Base-by-base conservation (phyloP, 495 filamentous ascomycete species). In the Talaromyces ruber region DNA sequence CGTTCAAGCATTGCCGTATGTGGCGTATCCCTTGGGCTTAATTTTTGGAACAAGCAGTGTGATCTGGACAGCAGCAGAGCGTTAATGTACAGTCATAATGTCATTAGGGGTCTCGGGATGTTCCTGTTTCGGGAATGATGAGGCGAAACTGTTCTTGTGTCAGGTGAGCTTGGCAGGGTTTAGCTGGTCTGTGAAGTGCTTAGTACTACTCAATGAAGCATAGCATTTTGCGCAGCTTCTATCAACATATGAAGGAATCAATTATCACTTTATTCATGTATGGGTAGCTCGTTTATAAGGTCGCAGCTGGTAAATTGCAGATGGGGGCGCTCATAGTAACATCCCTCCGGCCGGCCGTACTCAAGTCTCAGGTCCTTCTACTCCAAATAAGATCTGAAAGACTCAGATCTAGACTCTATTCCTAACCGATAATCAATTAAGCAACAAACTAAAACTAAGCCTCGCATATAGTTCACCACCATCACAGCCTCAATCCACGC, bases 51-150 rank as follows among this genome's bases (percentile, higher is more conserved):
- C 6, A 39, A 39, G 32, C 14, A 39, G 34, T 39, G 32, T 37
- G 32, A 37, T 37, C 9, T 37, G 28, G 12, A 14, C 43, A 8
- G 43, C 43, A 39, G 34, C 34, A 39, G 1, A 39, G 34, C 14
- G 34, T 47, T 47, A 47, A 47, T 47, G 43, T 47, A 47, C 18
- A 21, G 18, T 9, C n/a, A 47, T 6, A 47, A 2, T 47, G n/a
- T 47, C 43, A 9, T 32, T 43, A 47, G 43, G 43, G 43, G n/a
- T 47, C 16, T 47, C 43, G 26, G 51, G 26, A 54, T 26, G 2
- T 54, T 26, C 51, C 51, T 28, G 51, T 54, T 28, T 54, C 51
- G 51, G 51, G 26, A 28, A 54, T 54, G 9, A 57, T 57, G 54
- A 57, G 24, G 54, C 54, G 54, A 57, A 57, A 57, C 54, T 30